A percentile compares a stretch with the other conserved stretches of the same genome.
Conservation (phyloP, 2,329 filamentous ascomycete genomes). For the Emmonsiellopsis sp. region DNA sequence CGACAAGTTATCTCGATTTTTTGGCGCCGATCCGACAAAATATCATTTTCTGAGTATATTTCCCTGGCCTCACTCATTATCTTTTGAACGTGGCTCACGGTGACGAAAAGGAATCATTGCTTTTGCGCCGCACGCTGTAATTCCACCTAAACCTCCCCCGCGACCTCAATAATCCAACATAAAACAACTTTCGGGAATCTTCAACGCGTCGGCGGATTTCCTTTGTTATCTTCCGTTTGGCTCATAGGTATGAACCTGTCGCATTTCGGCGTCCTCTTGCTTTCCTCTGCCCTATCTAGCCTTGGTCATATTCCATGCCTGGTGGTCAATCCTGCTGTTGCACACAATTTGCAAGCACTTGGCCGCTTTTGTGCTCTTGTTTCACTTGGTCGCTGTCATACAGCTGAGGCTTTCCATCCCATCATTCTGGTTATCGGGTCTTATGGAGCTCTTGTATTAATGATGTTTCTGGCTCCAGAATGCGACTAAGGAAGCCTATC, state of each 20-base stretch:
- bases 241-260: background rate
- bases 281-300: background rate
- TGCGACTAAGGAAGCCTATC: background rate
- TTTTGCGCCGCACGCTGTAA: background rate
- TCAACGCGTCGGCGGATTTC: background rate
- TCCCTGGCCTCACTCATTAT: background rate
- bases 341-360: background rate
- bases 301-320: background rate
- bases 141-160: background rate
- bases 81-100: background rate
- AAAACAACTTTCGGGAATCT: too few relatives aligned
- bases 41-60: background rate
- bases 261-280: background rate
- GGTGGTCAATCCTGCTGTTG: background rate
- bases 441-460: constrained; percentile 16
- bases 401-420: background rate
- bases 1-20: background rate
- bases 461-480: background rate
- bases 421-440: background rate
- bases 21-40: background rate
- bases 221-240: background rate
- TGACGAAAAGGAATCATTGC: background rate
- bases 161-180: too few relatives aligned
- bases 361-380: background rate
- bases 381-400: background rate